Conservation (phyloP, 805 yeast genomes). For the Ogataea paradorogensis region DNA sequence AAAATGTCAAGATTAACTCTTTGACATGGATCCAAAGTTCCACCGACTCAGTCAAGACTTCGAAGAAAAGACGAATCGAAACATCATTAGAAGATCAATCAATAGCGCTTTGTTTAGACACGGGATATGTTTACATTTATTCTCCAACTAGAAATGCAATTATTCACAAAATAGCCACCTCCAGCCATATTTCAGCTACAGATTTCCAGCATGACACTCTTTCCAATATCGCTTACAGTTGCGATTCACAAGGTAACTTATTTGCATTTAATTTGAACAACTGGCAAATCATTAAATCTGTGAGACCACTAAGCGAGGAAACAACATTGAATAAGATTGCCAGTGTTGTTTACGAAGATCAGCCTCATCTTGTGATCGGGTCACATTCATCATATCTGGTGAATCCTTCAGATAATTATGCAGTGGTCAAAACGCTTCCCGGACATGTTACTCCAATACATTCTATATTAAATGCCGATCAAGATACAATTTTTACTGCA, state of each 20-base stretch:
- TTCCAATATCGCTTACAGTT: slow-evolving; percentile 51
- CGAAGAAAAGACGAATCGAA: slow-evolving; percentile 29
- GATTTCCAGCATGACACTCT: slow-evolving; percentile 45
- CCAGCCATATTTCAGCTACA: slow-evolving; percentile 24
- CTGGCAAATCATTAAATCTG: slow-evolving; percentile 40
- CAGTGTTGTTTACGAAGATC: slow-evolving; percentile 22
- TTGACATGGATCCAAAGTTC: slow-evolving; percentile 48
- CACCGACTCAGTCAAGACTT: slow-evolving; percentile 5
- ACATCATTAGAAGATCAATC: slow-evolving; percentile 39
- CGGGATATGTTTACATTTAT: slow-evolving; percentile 62
- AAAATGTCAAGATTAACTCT: slow-evolving; percentile 46
- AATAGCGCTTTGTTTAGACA: slow-evolving; percentile 61
- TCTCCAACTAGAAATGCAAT: slow-evolving; percentile 65
- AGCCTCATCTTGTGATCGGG: slow-evolving; percentile 54
- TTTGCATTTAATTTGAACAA: slow-evolving; percentile 59
- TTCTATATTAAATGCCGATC: slow-evolving; percentile 40
- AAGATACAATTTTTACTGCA: slow-evolving; percentile 56
- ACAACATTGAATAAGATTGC: slow-evolving; percentile 22
- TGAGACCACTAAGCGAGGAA: slow-evolving; percentile 37
- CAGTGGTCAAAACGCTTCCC: slow-evolving; percentile 54
- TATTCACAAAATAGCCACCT: slow-evolving; percentile 42
- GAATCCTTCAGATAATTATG: slow-evolving; percentile 37
- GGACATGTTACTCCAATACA: slow-evolving; percentile 74
- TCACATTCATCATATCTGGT: slow-evolving; percentile 64
- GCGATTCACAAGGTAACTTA: slow-evolving; percentile 56